phyloP scores from a whole-genome alignment of 805 yeast genomes.

The Kodamaea kaohsiungensis region DNA sequence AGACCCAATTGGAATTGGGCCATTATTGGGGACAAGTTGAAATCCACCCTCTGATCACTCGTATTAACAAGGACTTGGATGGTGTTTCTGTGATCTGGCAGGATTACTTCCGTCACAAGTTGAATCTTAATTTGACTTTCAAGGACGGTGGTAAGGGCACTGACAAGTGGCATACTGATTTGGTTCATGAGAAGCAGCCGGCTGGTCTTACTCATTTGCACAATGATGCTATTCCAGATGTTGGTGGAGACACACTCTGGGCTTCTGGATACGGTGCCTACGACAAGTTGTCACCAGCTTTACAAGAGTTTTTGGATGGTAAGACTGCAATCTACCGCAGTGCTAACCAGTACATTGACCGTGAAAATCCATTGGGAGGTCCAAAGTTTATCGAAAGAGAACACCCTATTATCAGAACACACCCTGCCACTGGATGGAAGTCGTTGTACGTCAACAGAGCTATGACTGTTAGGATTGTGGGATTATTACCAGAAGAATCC shows the following conservation, averaged over 20 bases:
- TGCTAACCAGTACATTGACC: conserved; percentile 40
- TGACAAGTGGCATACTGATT: conserved; percentile 38
- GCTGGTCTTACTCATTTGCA: conserved; percentile 42
- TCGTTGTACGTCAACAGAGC: conserved; percentile 31
- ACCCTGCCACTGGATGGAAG: conserved; percentile 37
- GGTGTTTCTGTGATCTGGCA: conserved; percentile 37
- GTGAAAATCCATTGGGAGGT: conserved; percentile 34
- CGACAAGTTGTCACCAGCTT: conserved; percentile 53
- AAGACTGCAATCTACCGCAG: conserved; percentile 47
- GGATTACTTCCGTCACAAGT: conserved; percentile 26
- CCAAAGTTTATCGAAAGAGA: conserved; percentile 29
- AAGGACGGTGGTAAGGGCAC: conserved; percentile 23
- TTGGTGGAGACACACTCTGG: conserved; percentile 60
- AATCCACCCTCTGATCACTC: conserved; percentile 22
- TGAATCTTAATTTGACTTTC: conserved; percentile 29
- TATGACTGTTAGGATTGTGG: conserved; percentile 31
- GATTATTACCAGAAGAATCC: conserved; percentile 29
- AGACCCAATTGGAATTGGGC: conserved; percentile 31
- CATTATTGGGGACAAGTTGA: conserved; percentile 33
- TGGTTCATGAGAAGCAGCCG: conserved; percentile 37
- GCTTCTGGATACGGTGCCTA: conserved; percentile 57
- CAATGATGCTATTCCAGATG: conserved; percentile 34
- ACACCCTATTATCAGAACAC: conserved; percentile 33
- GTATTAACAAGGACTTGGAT: conserved; percentile 12
- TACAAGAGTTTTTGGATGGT: conserved; percentile 53